Evolutionary conservation across 1,284 basidiomycete genomes (phyloP).

Genomic region (Sphaerobolus stellatus): DNA sequence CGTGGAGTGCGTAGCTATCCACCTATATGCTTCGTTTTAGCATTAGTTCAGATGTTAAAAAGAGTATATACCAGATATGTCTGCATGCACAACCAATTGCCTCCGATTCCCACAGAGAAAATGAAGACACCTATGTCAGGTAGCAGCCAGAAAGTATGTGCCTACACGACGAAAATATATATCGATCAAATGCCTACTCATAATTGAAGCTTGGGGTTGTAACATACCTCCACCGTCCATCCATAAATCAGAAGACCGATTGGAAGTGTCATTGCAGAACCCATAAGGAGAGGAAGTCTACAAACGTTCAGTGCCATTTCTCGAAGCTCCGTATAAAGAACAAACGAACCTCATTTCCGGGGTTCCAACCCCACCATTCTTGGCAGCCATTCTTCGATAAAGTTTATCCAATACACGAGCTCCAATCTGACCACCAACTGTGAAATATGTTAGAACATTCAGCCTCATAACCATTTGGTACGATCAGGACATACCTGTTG

Average conservation of each 20-base stretch:
- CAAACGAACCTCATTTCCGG: conserved; percentile 38
- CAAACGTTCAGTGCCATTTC: neutral
- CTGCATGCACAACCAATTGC: neutral
- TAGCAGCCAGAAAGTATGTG: too few relatives aligned
- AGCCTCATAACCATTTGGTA: neutral
- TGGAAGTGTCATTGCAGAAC: conserved; percentile 26
- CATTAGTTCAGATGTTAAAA: too few relatives aligned
- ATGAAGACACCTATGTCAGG: neutral
- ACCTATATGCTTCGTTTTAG: too few relatives aligned
- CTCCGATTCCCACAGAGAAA: neutral
- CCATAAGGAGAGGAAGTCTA: conserved; percentile 32
- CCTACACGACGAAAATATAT: too few relatives aligned
- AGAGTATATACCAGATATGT: neutral
- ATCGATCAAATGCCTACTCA: neutral
- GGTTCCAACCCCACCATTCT: conserved; percentile 38
- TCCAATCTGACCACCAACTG: conserved; percentile 38
- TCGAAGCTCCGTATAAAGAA: neutral
- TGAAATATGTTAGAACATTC: neutral
- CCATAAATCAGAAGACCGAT: conserved; percentile 33
- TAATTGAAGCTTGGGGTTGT: neutral
- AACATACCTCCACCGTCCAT: neutral
- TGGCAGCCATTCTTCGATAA: conserved; percentile 38
- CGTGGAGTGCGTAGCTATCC: neutral
- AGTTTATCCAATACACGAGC: conserved; percentile 40
- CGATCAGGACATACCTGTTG: conserved; percentile 25